Conservation (phyloP, 495 filamentous ascomycete genomes). For the Trichocladium uniseriatum region DNA sequence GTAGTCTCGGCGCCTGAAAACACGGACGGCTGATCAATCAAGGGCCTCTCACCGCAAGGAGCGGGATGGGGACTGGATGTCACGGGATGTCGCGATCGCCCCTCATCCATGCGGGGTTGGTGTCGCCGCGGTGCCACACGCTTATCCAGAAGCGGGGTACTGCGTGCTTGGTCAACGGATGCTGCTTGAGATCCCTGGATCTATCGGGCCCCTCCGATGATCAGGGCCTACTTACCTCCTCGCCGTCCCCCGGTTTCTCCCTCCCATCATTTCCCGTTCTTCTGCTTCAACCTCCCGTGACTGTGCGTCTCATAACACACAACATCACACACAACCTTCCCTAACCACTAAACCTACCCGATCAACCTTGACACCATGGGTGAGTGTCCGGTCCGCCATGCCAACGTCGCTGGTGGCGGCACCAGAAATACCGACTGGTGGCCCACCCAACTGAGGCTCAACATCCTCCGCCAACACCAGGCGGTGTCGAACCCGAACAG, state of each 20-base stretch:
- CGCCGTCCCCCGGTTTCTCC: no score
- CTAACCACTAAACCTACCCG: neutral
- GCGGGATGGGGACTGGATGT: neutral
- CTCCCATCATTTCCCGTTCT: no score
- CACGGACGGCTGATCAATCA: no score
- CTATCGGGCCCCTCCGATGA: no score
- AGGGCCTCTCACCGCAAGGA: neutral
- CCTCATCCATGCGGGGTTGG: slow-evolving; percentile 9
- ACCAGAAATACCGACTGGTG: slow-evolving; percentile 61
- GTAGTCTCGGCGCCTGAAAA: no score
- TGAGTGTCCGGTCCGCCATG: slow-evolving; percentile 42
- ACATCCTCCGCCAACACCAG: slow-evolving; percentile 64
- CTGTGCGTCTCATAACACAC: neutral
- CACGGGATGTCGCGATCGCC: slow-evolving; percentile 6
- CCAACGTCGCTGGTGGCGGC: slow-evolving; percentile 53
- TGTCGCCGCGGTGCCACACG: neutral
- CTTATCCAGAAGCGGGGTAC: neutral
- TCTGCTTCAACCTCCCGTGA: no score
- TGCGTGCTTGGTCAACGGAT: no score
- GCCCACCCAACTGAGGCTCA: slow-evolving; percentile 53
- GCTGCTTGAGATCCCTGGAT: no score
- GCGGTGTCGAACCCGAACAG: slow-evolving; percentile 47
- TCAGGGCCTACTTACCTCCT: no score
- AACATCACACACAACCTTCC: neutral
- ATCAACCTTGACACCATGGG: slow-evolving; percentile 16